Percentiles rank a stretch among this genome's conserved stretches.
phyloP scores from a whole-genome alignment of 192 early-diverging fungal genomes.

The Kickxella alabastrina region DNA sequence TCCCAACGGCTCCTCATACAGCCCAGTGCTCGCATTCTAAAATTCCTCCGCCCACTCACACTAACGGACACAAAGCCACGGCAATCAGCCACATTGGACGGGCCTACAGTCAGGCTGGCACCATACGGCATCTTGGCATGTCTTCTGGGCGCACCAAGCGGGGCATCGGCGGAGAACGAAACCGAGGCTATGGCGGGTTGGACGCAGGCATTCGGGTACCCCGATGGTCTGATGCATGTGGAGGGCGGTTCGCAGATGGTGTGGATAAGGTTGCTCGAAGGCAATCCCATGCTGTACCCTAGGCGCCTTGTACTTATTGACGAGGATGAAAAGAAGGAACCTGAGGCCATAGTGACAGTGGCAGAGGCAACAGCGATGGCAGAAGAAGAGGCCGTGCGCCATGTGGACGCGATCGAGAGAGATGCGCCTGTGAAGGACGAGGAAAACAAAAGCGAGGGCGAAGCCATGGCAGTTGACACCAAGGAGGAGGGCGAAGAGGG shows the following conservation, averaged over 20 bases:
- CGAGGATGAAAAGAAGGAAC: no score
- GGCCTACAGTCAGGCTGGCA: conserved; percentile 20
- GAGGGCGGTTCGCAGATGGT: conserved; percentile 11
- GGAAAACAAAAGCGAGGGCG: no score
- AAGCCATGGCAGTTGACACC: no score
- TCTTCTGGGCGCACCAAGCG: conserved; percentile 19
- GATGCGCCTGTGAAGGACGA: no score
- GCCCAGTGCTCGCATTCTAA: no score
- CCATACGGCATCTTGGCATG: conserved; percentile 25
- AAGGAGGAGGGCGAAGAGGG: background rate
- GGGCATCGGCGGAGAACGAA: conserved; percentile 13
- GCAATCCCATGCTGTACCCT: conserved; percentile 44
- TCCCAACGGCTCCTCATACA: conserved; percentile 25
- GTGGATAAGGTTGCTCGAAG: conserved; percentile 20
- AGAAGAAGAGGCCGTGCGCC: no score
- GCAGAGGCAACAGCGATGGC: background rate
- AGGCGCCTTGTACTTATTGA: conserved; percentile 27
- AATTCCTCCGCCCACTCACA: no score
- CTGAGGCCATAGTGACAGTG: no score
- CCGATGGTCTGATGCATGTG: conserved; percentile 1
- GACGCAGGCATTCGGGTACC: conserved; percentile 35
- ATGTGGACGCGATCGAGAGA: no score
- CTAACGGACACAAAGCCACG: no score
- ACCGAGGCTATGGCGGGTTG: conserved; percentile 23
- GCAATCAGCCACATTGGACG: no score